phyloP scores from a whole-genome alignment of 2,329 filamentous ascomycete species.

The Atkinsonella hypoxylon region DNA sequence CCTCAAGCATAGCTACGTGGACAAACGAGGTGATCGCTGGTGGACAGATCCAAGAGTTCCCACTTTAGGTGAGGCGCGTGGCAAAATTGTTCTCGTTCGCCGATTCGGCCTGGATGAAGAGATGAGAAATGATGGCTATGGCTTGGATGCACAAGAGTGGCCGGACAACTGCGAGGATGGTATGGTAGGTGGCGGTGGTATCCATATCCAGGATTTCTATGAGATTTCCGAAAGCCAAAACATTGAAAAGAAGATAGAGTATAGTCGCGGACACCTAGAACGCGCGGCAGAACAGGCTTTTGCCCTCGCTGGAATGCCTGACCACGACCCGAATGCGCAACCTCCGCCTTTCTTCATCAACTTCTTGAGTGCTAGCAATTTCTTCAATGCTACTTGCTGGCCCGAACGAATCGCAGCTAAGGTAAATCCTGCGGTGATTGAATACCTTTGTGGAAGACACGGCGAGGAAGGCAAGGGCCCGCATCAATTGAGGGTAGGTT shows the following conservation, averaged over 20 bases:
- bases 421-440: conserved; percentile 65
- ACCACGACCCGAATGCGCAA: conserved; percentile 16
- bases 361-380: conserved; percentile 84
- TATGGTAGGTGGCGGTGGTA: conserved; percentile 53
- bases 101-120: conserved; percentile 58
- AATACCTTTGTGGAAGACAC: conserved; percentile 49
- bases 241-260: conserved; percentile 70
- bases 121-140: conserved; percentile 38
- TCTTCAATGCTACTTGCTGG: conserved; percentile 88
- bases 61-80: conserved; percentile 63
- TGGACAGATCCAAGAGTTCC: conserved; percentile 69
- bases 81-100: conserved; percentile 73
- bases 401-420: conserved; percentile 81
- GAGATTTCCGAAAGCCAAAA: conserved; percentile 64
- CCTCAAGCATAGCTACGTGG: conserved; percentile 60
- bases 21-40: conserved; percentile 49
- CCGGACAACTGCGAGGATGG: conserved; percentile 80
- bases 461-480: conserved; percentile 39
- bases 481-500: conserved; percentile 41
- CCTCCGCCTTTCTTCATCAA: conserved; percentile 69
- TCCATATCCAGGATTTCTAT: conserved; percentile 92
- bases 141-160: conserved; percentile 57
- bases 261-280: conserved; percentile 63
- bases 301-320: conserved; percentile 27
- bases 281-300: conserved; percentile 47